Evolutionary conservation across 2,329 filamentous ascomycete species (phyloP).

Genomic region (Chrysoporthe puriensis): DNA sequence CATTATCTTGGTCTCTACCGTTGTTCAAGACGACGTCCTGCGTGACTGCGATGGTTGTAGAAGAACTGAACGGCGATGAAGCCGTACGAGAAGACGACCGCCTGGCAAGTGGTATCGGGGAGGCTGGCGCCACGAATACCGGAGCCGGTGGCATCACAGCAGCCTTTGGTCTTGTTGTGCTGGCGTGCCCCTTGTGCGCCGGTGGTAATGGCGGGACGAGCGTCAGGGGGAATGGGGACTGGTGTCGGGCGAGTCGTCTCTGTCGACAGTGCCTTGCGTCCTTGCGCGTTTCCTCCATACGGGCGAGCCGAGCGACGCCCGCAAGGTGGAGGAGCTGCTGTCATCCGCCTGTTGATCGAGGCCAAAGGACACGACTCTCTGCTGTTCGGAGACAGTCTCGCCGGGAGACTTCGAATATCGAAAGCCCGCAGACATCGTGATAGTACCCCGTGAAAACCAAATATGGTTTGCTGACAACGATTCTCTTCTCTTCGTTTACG

Average conservation of each 20-base stretch:
- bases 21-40: conserved; percentile 24
- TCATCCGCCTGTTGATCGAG: conserved; percentile 17
- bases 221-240: conserved; percentile 13
- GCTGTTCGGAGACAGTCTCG: conserved; percentile 36
- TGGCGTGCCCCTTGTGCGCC: conserved; percentile 13
- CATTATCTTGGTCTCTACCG: conserved; percentile 6
- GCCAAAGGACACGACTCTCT: conserved; percentile 31
- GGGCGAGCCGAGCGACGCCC: conserved; percentile 17
- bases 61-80: conserved; percentile 14
- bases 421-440: conserved; percentile 33
- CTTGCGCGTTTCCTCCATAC: conserved; percentile 28
- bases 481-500: not conserved
- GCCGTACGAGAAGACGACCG: conserved; percentile 15
- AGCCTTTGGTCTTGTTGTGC: conserved; percentile 17
- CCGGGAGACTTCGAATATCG: conserved; percentile 41
- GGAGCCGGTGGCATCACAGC: conserved; percentile 13
- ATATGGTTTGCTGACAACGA: not conserved
- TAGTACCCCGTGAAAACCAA: not conserved
- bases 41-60: conserved; percentile 28
- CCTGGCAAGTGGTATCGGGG: conserved; percentile 5
- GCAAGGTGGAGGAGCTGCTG: conserved; percentile 6
- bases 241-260: conserved; percentile 1
- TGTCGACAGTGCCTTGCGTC: conserved; percentile 18
- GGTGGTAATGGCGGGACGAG: conserved; percentile 26
- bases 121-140: conserved; percentile 1